phyloP scores from a whole-genome alignment of 768 basidiomycete species.

The Xerocomellus chrysenteron region DNA sequence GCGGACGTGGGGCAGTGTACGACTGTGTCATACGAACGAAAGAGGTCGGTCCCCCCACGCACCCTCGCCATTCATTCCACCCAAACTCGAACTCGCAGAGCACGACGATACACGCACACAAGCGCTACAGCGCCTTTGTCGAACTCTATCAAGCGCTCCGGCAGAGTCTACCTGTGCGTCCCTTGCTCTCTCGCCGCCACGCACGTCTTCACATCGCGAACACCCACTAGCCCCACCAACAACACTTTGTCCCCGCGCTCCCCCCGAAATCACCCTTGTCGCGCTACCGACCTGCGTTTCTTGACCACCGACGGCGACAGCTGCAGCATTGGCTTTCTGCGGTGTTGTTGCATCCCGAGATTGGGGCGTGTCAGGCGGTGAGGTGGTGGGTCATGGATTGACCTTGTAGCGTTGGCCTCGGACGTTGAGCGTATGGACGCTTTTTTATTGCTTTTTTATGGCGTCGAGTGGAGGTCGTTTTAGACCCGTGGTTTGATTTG shows the following conservation, averaged over 20 bases:
- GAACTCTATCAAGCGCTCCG: conserved; percentile 49
- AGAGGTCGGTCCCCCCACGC: conserved; percentile 37
- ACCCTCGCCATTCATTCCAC: too few relatives aligned
- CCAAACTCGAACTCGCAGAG: conserved; percentile 35
- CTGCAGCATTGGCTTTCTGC: conserved; percentile 67
- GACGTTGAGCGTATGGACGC: neutral
- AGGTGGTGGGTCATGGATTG: conserved; percentile 58
- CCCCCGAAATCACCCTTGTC: conserved; percentile 71
- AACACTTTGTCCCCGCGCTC: conserved; percentile 52
- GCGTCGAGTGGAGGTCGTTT: too few relatives aligned
- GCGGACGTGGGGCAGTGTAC: conserved; percentile 45
- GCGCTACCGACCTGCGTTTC: conserved; percentile 65
- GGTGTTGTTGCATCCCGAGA: conserved; percentile 66
- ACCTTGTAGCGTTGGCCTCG: neutral
- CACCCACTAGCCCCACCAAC: conserved; percentile 41
- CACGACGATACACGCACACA: conserved; percentile 62
- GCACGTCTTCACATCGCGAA: neutral
- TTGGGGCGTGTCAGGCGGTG: conserved; percentile 61
- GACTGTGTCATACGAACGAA: conserved; percentile 69
- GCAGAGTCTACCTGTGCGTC: conserved; percentile 51
- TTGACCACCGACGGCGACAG: conserved; percentile 57
- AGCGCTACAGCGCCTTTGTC: conserved; percentile 66
- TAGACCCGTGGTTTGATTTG: neutral
- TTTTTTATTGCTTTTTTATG: conserved; percentile 18
- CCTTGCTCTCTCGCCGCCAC: neutral